Conservation (phyloP, 1,139 yeast species). For the Nakaseomyces delphensis region DNA sequence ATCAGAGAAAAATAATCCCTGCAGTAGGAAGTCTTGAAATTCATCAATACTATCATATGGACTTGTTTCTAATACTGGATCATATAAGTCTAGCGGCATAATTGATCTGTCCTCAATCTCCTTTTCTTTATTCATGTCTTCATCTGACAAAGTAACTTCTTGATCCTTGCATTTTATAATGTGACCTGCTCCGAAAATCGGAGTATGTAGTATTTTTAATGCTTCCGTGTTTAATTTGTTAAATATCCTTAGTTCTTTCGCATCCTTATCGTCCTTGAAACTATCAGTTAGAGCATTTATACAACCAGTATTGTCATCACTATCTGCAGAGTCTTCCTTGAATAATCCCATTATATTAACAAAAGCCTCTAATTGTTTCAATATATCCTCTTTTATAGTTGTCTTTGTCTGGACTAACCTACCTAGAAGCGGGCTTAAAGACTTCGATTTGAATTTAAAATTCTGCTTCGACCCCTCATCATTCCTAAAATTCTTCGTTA, state of each 20-base stretch:
- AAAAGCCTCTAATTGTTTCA: conserved; percentile 3
- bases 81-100: conserved; percentile 2
- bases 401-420: conserved; percentile 1
- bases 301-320: not conserved
- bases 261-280: not conserved
- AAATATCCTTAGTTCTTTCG: conserved; percentile 1
- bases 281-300: not conserved
- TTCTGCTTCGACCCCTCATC: conserved; percentile 5
- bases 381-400: conserved; percentile 1
- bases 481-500: conserved; percentile 11
- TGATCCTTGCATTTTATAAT: not conserved
- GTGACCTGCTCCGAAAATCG: conserved; percentile 1
- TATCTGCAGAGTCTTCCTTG: not conserved
- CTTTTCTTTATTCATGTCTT: not conserved
- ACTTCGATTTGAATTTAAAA: conserved; percentile 5
- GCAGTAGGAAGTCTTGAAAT: conserved; percentile 11
- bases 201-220: conserved; percentile 1
- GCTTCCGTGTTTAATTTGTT: not conserved
- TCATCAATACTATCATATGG: conserved; percentile 6
- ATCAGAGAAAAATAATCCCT: conserved; percentile 12
- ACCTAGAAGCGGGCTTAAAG: conserved; percentile 1
- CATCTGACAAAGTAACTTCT: not conserved
- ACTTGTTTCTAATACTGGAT: not conserved
- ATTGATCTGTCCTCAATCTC: conserved; percentile 2
- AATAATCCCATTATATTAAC: conserved; percentile 2